Evolutionary conservation across 2,329 filamentous ascomycete species (phyloP).

Genomic region (Zymoseptoria passerinii): DNA sequence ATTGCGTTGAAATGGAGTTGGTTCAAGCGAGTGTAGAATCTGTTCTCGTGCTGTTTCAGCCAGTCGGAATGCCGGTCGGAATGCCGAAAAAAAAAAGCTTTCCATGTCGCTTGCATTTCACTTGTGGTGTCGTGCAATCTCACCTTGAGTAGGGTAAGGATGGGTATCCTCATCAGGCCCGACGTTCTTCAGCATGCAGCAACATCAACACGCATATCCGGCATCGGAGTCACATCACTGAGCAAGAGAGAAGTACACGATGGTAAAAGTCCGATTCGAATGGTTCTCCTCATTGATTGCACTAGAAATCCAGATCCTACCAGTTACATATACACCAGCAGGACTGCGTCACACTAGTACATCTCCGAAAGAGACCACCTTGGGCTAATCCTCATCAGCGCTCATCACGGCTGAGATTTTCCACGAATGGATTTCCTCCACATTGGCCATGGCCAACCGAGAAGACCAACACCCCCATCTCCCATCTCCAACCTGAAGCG

Average conservation of each 20-base stretch:
- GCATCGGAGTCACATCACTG: background rate
- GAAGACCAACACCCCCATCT: background rate
- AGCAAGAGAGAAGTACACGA: background rate
- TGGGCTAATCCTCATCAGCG: background rate
- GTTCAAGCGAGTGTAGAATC: no score
- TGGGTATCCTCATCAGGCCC: no score
- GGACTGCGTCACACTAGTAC: background rate
- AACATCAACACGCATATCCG: background rate
- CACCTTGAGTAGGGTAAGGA: no score
- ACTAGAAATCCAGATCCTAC: background rate
- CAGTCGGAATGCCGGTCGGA: no score
- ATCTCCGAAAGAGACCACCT: conserved; percentile 3
- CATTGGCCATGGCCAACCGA: background rate
- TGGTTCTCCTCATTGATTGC: background rate
- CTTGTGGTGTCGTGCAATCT: no score
- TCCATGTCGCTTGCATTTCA: no score
- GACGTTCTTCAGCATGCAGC: no score
- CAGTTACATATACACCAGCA: background rate
- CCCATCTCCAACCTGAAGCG: conserved; percentile 7
- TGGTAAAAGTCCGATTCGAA: background rate
- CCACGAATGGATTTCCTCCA: no score
- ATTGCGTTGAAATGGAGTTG: no score
- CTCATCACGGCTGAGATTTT: background rate
- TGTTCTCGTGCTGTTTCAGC: no score
- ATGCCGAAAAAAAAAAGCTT: no score